These are phyloP conservation scores for Alternaria incomplexa DNA, from an alignment of 2,329 filamentous ascomycete genomes.

Conservation along the genomic window DNA sequence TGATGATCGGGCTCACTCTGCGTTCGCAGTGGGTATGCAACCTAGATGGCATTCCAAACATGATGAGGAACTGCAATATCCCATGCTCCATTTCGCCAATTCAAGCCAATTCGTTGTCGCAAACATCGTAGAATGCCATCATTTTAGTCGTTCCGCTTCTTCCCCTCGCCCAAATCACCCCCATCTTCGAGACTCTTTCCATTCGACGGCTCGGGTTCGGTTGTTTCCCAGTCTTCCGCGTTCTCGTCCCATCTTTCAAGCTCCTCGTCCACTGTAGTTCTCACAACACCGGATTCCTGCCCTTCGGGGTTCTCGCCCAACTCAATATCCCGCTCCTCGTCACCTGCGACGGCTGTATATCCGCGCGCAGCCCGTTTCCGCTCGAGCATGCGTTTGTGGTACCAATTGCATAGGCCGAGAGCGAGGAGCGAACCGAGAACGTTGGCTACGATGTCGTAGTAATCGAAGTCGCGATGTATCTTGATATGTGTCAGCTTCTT, in stretches of 20 bases:
- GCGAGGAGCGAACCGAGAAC: constrained; percentile 76
- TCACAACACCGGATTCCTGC: constrained; percentile 70
- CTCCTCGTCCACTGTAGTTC: constrained; percentile 71
- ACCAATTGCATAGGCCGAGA: constrained; percentile 81
- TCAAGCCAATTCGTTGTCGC: constrained; percentile 3
- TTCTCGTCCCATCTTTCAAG: constrained; percentile 97
- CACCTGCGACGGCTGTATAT: constrained; percentile 73
- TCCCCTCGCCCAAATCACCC: constrained; percentile 42
- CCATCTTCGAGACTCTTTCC: constrained; percentile 31
- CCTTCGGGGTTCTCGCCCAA: constrained; percentile 66
- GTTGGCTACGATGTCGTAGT: constrained; percentile 88
- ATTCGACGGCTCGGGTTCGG: constrained; percentile 50
- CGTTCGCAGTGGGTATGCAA: neutral
- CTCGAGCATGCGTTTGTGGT: constrained; percentile 95
- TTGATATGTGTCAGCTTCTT: constrained; percentile 23
- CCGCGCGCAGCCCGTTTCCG: constrained; percentile 75
- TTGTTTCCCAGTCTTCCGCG: constrained; percentile 70
- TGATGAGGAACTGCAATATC: neutral
- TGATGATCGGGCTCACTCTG: neutral
- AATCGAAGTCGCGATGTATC: constrained; percentile 68
- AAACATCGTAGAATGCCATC: constrained; percentile 13
- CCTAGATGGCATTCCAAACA: neutral
- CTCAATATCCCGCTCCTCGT: constrained; percentile 70
- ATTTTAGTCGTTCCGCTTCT: constrained; percentile 52
- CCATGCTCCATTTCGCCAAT: neutral